These are phyloP conservation scores for Chytridiales sp. DNA, from an alignment of 371 early-diverging fungal genomes.

Conservation along the genomic window DNA sequence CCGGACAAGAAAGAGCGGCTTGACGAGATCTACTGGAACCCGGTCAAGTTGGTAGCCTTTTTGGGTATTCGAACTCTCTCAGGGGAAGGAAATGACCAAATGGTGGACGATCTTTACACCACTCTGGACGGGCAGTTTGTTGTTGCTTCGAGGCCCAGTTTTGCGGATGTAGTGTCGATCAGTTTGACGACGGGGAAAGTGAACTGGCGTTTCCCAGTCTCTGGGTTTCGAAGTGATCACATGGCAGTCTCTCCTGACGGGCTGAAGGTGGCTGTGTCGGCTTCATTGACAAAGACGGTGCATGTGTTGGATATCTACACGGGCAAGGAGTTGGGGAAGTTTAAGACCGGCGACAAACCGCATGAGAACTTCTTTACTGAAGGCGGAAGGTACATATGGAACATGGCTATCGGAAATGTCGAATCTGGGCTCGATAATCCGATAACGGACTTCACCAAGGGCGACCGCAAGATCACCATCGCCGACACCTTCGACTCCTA, in stretches of 20 bases:
- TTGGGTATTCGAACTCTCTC: background rate
- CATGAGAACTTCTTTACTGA: conserved; percentile 25
- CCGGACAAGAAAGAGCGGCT: conserved; percentile 18
- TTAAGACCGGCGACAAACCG: conserved; percentile 23
- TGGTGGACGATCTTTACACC: conserved; percentile 23
- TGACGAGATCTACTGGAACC: conserved; percentile 8
- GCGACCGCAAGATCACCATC: conserved; percentile 26
- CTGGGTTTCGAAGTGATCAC: conserved; percentile 22
- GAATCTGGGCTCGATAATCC: conserved; percentile 16
- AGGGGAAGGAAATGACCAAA: conserved; percentile 20
- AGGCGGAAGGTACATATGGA: conserved; percentile 15
- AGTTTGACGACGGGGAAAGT: conserved; percentile 9
- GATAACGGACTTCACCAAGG: conserved; percentile 16
- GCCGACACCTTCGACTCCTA: background rate
- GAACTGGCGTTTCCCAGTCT: conserved; percentile 23
- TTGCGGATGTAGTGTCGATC: conserved; percentile 23
- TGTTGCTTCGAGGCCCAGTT: conserved; percentile 21
- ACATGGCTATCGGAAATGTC: conserved; percentile 24
- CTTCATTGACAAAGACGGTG: conserved; percentile 13
- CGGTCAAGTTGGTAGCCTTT: conserved; percentile 10
- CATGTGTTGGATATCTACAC: conserved; percentile 22
- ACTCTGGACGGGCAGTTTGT: conserved; percentile 16
- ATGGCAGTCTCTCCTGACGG: conserved; percentile 27
- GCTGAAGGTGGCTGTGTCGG: conserved; percentile 15
- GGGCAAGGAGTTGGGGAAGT: conserved; percentile 15